Evolutionary conservation across 352 stramenopile species (phyloP).

Genomic region (Sclerospora graminicola): DNA sequence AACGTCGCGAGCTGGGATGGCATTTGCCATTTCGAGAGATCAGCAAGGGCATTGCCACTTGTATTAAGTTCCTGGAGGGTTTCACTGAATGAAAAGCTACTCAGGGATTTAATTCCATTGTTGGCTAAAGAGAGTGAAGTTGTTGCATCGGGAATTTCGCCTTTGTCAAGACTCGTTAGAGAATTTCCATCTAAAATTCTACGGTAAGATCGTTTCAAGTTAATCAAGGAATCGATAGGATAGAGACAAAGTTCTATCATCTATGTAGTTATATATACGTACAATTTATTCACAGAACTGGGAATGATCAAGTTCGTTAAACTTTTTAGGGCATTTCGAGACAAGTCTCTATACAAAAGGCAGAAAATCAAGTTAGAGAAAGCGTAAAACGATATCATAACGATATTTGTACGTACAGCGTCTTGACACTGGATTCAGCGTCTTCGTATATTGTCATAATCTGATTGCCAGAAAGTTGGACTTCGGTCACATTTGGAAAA

Average conservation of each 20-base stretch:
- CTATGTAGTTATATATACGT: neutral
- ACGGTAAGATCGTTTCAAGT: neutral
- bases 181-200: slow-evolving; percentile 22
- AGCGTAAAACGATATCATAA: neutral
- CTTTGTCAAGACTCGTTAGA: slow-evolving; percentile 5
- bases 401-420: slow-evolving; percentile 10
- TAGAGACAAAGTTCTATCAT: neutral
- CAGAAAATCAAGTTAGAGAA: neutral
- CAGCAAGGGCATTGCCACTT: slow-evolving; percentile 19
- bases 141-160: slow-evolving; percentile 16
- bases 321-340: too few relatives aligned
- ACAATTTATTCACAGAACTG: too few relatives aligned
- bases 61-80: slow-evolving; percentile 15
- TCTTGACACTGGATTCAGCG: slow-evolving; percentile 15
- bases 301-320: too few relatives aligned
- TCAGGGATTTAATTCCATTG: slow-evolving; percentile 16
- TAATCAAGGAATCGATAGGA: neutral
- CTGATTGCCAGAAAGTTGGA: slow-evolving; percentile 18
- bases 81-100: slow-evolving; percentile 16
- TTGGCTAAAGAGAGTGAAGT: slow-evolving; percentile 18
- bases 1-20: slow-evolving; percentile 20
- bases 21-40: slow-evolving; percentile 26
- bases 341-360: too few relatives aligned
- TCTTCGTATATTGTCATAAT: slow-evolving; percentile 24
- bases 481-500: slow-evolving; percentile 19